Evolutionary conservation across 768 basidiomycete genomes (phyloP).

Genomic region (Floccularia luteovirens): DNA sequence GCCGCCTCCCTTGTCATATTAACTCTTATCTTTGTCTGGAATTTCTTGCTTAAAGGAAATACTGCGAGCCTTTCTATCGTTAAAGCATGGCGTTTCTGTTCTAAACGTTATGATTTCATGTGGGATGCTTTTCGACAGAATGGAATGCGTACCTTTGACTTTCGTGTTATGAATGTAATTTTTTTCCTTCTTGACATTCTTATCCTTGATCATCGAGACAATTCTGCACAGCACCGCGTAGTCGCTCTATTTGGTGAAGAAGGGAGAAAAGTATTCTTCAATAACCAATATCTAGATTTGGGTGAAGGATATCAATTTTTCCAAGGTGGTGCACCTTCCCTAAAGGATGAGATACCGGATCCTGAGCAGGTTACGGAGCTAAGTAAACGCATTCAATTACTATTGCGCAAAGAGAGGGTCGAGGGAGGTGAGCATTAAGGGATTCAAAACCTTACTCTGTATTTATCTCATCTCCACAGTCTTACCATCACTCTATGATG

Average conservation of each 20-base stretch:
- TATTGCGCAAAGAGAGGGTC: constrained; percentile 15
- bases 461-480: constrained; percentile 8
- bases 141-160: constrained; percentile 16
- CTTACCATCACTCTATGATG: constrained; percentile 18
- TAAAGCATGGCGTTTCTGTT: constrained; percentile 23
- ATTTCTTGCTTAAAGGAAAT: too few species aligned
- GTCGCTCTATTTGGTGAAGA: constrained; percentile 13
- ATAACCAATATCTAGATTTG: constrained; percentile 17
- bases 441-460: background rate
- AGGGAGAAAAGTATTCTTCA: constrained; percentile 20
- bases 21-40: too few species aligned
- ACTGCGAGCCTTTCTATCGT: constrained; percentile 15
- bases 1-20: too few species aligned
- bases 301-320: constrained; percentile 24
- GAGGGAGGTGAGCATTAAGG: constrained; percentile 11
- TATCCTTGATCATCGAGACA: too few species aligned
- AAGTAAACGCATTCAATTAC: constrained; percentile 12
- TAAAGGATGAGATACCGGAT: background rate
- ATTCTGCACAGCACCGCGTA: constrained; percentile 11
- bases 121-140: constrained; percentile 14
- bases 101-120: constrained; percentile 20
- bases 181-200: background rate
- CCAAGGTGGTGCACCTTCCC: constrained; percentile 16
- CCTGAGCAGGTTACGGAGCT: constrained; percentile 10
- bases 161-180: constrained; percentile 20